phyloP scores from a whole-genome alignment of 345 rosid genomes.

The Moricandia arvensis region DNA sequence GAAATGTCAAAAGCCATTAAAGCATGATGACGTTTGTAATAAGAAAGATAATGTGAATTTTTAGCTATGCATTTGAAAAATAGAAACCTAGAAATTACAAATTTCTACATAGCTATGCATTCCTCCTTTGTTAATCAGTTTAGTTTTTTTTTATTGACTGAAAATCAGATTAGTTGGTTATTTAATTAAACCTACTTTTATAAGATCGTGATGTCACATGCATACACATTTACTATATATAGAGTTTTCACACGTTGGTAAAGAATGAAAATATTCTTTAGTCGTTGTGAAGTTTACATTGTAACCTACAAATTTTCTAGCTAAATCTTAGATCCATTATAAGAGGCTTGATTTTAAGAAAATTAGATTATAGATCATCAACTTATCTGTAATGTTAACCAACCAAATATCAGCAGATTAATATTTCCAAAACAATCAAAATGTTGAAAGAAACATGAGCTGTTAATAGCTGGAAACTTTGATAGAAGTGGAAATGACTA shows the following conservation, averaged over 20 bases:
- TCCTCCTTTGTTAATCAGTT: conserved; percentile 25
- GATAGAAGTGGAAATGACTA: conserved; percentile 28
- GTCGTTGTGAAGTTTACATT: conserved; percentile 7
- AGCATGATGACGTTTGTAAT: background rate
- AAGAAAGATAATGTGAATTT: background rate
- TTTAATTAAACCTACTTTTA: background rate
- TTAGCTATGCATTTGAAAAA: conserved; percentile 1
- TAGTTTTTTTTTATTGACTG: too few species aligned
- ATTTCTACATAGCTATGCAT: conserved; percentile 18
- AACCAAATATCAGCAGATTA: background rate
- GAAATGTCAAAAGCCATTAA: conserved; percentile 24
- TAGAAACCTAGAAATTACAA: conserved; percentile 3
- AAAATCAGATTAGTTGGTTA: conserved; percentile 15
- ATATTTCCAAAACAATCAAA: background rate
- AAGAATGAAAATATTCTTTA: background rate
- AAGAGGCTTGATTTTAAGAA: background rate
- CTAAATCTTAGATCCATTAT: background rate
- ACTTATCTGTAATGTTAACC: background rate
- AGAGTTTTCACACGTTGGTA: background rate
- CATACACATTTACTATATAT: background rate
- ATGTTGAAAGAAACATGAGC: conserved; percentile 15
- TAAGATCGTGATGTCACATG: background rate
- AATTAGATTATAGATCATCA: background rate
- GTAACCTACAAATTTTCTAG: background rate
- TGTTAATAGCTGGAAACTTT: conserved; percentile 26